Base-by-base conservation (phyloP, 441 rosid species). In the Gossypium gossypioides region DNA sequence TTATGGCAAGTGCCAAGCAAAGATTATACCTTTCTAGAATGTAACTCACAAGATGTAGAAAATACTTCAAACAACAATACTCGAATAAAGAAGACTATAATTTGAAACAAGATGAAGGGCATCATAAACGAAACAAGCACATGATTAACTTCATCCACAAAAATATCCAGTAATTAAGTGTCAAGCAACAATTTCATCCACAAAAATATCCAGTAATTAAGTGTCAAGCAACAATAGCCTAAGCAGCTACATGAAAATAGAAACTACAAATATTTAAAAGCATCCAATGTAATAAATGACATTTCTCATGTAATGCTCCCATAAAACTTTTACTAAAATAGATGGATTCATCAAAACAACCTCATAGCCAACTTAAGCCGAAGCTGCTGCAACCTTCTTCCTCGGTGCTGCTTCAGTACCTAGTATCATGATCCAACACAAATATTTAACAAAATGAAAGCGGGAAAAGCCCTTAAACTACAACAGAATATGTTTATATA, bases 351-450 rank as follows among this genome's bases (percentile, higher is more conserved):
- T 52, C 67, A 74, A 73, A 27, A 63, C 27, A 37, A 59, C 56
- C 70, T 32, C 58, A 42, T 69, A 21, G 16, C 22, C 22, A 22
- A 21, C 82, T 83, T 83, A 89, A 34, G 89, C 80, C 58, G 93
- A 79, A 60, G 95, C 82, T 10, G 86, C 82, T n/a, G 85, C 89
- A 22, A 77, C 86, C 79, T 79, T 85, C 75, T 81, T 88, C 90
- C 89, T 86, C 29, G 95, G 95, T 29, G 90, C 85, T 5, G 95
- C 91, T 83, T 88, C 77, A 51, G 87, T 89, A 42, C 92, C 94
- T 91, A 68, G 32, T 37, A 7, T 32, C 60, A 74, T 7, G 12
- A 25, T 19, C 66, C 57, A 72, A 8, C 51, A 73, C 24, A 68
- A 52, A 62, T 52, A 18, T 50, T 24, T 5, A 24, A 69, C 10